phyloP scores from a whole-genome alignment of 208 protist species.

The Wallacemonas sp. region DNA sequence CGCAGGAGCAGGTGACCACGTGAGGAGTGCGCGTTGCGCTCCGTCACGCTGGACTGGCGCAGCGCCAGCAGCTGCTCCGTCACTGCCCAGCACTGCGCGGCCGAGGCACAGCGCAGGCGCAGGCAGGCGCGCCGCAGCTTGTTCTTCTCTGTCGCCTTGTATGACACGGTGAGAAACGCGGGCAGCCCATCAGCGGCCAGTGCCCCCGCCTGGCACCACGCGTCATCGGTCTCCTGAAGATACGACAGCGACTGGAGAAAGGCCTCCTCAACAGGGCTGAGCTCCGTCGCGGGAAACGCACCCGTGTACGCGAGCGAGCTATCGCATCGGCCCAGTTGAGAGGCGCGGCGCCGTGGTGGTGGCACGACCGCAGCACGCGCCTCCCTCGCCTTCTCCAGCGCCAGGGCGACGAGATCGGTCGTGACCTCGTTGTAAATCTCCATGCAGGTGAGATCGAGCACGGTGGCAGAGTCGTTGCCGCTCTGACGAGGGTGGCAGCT shows the following conservation, averaged over 20 bases:
- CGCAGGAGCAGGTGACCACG: conserved; percentile 49
- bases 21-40: conserved; percentile 53
- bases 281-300: background rate
- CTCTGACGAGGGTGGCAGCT: no score
- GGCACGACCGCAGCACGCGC: background rate
- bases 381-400: background rate
- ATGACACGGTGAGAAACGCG: conserved; percentile 28
- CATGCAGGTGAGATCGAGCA: conserved; percentile 62
- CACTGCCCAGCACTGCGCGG: conserved; percentile 30
- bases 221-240: no score
- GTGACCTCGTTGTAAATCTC: conserved; percentile 83
- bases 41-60: conserved; percentile 42
- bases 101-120: conserved; percentile 34
- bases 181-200: background rate
- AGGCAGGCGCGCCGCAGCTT: conserved; percentile 40
- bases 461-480: background rate
- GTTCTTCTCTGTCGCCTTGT: conserved; percentile 54
- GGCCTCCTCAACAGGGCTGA: conserved; percentile 1
- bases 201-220: background rate
- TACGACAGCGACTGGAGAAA: background rate
- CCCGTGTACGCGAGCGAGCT: background rate
- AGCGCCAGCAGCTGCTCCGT: conserved; percentile 36
- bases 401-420: conserved; percentile 67
- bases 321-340: background rate
- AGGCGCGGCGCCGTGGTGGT: background rate